Evolutionary conservation across 73 alveolate species (phyloP).

Genomic region (Uronychia binucleata): DNA sequence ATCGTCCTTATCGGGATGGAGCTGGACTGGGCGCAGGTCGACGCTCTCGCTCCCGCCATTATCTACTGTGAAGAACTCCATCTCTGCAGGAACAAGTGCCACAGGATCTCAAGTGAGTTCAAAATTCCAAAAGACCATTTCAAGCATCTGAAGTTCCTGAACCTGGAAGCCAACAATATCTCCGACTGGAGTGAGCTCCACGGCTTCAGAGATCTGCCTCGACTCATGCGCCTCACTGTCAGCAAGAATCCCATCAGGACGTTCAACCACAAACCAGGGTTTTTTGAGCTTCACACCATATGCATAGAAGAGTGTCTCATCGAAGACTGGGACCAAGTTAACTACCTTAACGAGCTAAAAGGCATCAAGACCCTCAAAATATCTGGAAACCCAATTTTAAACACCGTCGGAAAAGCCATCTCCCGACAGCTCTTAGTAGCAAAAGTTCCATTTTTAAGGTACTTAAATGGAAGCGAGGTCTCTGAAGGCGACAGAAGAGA

Average conservation of each 20-base stretch:
- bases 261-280: constrained; percentile 53
- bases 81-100: constrained; percentile 61
- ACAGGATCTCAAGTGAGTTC: constrained; percentile 57
- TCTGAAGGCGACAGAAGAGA: constrained; percentile 70
- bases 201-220: constrained; percentile 53
- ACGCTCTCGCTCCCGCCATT: constrained; percentile 72
- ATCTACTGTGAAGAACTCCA: constrained; percentile 65
- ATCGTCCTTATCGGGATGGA: constrained; percentile 74
- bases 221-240: constrained; percentile 55
- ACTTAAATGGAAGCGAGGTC: constrained; percentile 59
- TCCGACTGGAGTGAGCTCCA: constrained; percentile 50
- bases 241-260: constrained; percentile 57
- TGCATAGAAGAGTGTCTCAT: constrained; percentile 50
- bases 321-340: constrained; percentile 57
- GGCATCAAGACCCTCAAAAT: constrained; percentile 44
- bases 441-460: constrained; percentile 32
- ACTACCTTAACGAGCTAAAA: constrained; percentile 36
- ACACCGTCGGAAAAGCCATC: constrained; percentile 30
- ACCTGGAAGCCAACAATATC: constrained; percentile 65
- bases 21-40: constrained; percentile 66
- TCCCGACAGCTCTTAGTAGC: constrained; percentile 54
- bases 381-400: constrained; percentile 63
- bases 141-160: constrained; percentile 60
- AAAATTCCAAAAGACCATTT: constrained; percentile 58
- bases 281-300: constrained; percentile 26